Evolutionary conservation across 768 basidiomycete species (phyloP).

Genomic region (Xerocomellus amylosporus): DNA sequence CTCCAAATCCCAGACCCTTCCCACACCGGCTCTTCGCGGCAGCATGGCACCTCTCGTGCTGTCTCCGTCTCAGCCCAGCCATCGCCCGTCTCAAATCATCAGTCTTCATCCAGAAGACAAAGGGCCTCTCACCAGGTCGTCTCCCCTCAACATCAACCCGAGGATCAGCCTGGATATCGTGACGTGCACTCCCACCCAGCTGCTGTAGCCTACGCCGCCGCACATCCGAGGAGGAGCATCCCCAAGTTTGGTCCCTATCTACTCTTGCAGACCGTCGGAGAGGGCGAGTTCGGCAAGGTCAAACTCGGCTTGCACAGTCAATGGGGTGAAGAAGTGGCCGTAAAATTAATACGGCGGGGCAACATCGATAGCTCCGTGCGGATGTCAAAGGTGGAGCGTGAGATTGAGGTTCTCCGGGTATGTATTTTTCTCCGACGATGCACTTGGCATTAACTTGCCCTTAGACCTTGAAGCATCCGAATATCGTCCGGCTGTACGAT

Average conservation of each 20-base stretch:
- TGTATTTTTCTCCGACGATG: slow-evolving; percentile 25
- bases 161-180: slow-evolving; percentile 50
- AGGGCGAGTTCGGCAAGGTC: slow-evolving; percentile 98
- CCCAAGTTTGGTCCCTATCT: slow-evolving; percentile 96
- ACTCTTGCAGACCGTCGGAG: slow-evolving; percentile 92
- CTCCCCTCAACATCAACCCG: slow-evolving; percentile 45
- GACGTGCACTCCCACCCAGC: slow-evolving; percentile 86
- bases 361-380: slow-evolving; percentile 84
- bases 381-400: slow-evolving; percentile 94
- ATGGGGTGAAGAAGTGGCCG: slow-evolving; percentile 98
- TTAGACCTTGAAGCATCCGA: slow-evolving; percentile 92
- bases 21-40: slow-evolving; percentile 46
- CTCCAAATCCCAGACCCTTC: slow-evolving; percentile 47
- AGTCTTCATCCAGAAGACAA: slow-evolving; percentile 51
- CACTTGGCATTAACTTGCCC: slow-evolving; percentile 8
- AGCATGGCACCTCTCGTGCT: slow-evolving; percentile 44
- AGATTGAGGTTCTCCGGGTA: slow-evolving; percentile 96
- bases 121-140: slow-evolving; percentile 73
- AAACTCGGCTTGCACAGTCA: slow-evolving; percentile 93
- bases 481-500: slow-evolving; percentile 97
- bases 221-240: slow-evolving; percentile 81
- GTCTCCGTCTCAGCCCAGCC: slow-evolving; percentile 58
- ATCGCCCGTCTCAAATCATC: slow-evolving; percentile 41
- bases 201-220: slow-evolving; percentile 75
- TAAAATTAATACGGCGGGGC: slow-evolving; percentile 92